Conservation (phyloP, 306 rosid species). For the Myrica gale region DNA sequence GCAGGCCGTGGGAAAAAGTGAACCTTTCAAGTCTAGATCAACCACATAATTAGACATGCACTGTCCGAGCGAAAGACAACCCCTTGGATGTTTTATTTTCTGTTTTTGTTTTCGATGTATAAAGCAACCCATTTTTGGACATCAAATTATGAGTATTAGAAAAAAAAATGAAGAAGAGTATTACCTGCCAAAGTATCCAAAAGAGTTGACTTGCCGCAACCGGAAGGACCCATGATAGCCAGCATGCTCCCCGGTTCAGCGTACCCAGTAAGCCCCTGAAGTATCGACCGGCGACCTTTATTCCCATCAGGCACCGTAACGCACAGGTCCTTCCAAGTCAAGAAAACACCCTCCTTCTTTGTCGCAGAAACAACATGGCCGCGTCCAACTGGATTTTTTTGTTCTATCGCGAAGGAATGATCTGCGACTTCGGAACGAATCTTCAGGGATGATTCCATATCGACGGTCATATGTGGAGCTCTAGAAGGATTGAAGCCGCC, state of each 20-base stretch:
- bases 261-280: conserved; percentile 44
- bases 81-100: too few relatives aligned
- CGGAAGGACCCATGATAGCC: conserved; percentile 87
- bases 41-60: too few relatives aligned
- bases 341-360: neutral
- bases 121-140: too few relatives aligned
- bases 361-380: neutral
- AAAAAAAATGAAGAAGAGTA: too few relatives aligned
- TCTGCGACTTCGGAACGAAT: neutral
- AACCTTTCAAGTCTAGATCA: too few relatives aligned
- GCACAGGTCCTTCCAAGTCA: conserved; percentile 40
- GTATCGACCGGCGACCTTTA: conserved; percentile 20
- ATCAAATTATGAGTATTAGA: too few relatives aligned
- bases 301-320: conserved; percentile 32
- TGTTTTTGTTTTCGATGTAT: too few relatives aligned
- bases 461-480: neutral
- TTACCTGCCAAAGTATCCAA: conserved; percentile 70
- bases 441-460: neutral
- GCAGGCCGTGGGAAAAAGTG: too few relatives aligned
- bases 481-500: neutral
- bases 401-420: neutral
- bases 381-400: neutral
- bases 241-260: conserved; percentile 61
- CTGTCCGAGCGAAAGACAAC: too few relatives aligned
- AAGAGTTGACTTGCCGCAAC: conserved; percentile 72